Evolutionary conservation across 345 rosid species (phyloP), one percentile per base, ranked within the genome.

Genomic region (Xanthoceras sorbifolium): DNA sequence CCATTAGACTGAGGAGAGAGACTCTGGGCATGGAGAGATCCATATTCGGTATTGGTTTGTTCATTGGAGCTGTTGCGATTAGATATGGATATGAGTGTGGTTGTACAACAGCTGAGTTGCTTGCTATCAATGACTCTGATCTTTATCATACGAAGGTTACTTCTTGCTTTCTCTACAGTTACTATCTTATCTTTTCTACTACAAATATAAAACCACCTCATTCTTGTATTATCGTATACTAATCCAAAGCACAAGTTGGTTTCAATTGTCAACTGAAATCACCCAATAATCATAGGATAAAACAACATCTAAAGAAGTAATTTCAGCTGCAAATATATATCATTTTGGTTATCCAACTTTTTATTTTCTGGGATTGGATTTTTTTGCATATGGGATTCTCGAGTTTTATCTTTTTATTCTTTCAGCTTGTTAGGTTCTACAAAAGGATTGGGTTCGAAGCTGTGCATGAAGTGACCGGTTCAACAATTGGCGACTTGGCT

Each of bases 51-150:
- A 89, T 90, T 77, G 98, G 97, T 74, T 84, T 93, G 83, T 89
- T 92, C 73, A 85, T 95, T 31, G 98, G 98, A 85, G 97, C 99
- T 80, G 92, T 95, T 55, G 99, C 98, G 15, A 82, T 95, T 75
- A 82, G 98, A 48, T 77, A 91, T 69, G 98, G 97, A 3, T 92
- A 85, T 50, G 97, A 92, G 63, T 87, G 86, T 80, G 92, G 94
- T 20, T 95, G 99, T 77, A 77, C 79, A 44, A 86, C 72, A 57
- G 96, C 98, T 52, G 88, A 95, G 84, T 86, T 95, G 87, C 96
- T 95, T 34, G 99, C 99, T 73, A 91, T 95, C 84, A 90, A 90
- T 67, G 99, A 95, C 81, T 87, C 98, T 15, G 93, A 93, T 68
- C 87, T 93, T 81, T 91, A 91, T 81, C 99, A 95, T 83, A 77